Base-by-base conservation (phyloP, 2,329 filamentous ascomycete species). In the Aphanocladium album region DNA sequence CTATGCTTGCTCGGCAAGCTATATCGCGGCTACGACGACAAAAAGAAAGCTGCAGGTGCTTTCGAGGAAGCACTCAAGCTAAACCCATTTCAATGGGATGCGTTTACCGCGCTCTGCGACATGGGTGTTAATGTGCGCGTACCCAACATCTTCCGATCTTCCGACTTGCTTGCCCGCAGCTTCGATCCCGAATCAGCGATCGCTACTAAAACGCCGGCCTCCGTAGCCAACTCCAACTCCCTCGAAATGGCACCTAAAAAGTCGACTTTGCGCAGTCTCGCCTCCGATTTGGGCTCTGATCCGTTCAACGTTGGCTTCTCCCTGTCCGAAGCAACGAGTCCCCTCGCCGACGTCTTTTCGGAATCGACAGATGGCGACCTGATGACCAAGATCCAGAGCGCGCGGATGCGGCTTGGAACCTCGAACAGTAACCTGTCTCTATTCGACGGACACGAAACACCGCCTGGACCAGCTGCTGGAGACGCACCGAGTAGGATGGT, bases 11-110 rank as follows among this genome's bases (percentile, higher is more conserved):
- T 96, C 33, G 95, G 91, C 27, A 96, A 96, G 75, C 79, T 99
- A 30, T 93, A 92, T 77, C 86, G 89, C 53, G 90, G 85, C 2
- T 88, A 95, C 67, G 89, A 96, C 67, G 83, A 90, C 68, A 89
- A 89, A 69, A 89, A 89, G 67, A 92, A 90, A 73, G 93, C 95
- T 8, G 86, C 93, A 17, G 84, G 89, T 65, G 91, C 86, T 72
- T 98, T 95, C 71, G 91, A 96, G 66, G 91, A 96, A 62, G 86
- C 93, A 6, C 78, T 99, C 68, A 96, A 93, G 75, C 74, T 87
- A 59, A 99, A 98, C 69, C 93, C 95, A 1, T 93, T 98, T 74
- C 95, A 96, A 84, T 99, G 95, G 95, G 95, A 99, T 79, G 93
- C 93, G 0, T 98, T 98, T 69, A 87, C 88, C 23, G 89, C 86